These are phyloP conservation scores for Wickerhamiella pararugosa DNA, from an alignment of 1,139 yeast genomes.

Conservation along the genomic window DNA sequence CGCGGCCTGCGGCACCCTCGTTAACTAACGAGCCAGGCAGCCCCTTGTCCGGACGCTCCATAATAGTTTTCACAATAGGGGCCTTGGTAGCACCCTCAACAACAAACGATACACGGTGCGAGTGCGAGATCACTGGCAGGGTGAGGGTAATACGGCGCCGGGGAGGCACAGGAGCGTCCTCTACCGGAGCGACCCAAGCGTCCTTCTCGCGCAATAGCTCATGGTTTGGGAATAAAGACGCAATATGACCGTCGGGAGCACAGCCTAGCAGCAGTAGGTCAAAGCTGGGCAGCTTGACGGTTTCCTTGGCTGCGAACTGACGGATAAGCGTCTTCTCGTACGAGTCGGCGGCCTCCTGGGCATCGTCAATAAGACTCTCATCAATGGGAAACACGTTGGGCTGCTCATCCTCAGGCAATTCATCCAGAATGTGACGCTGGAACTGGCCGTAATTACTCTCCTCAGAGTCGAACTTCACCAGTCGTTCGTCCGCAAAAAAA, in stretches of 20 bases:
- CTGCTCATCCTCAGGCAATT: slow-evolving; percentile 33
- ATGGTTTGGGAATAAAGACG: slow-evolving; percentile 86
- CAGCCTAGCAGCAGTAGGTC: slow-evolving; percentile 84
- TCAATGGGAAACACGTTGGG: slow-evolving; percentile 79
- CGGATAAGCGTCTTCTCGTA: slow-evolving; percentile 75
- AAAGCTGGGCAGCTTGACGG: slow-evolving; percentile 89
- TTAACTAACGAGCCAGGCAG: slow-evolving; percentile 88
- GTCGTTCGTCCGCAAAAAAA: slow-evolving; percentile 90
- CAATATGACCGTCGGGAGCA: slow-evolving; percentile 98
- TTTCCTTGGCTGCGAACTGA: slow-evolving; percentile 92
- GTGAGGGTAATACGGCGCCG: slow-evolving; percentile 77
- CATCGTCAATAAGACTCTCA: slow-evolving; percentile 59
- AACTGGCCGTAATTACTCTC: slow-evolving; percentile 88
- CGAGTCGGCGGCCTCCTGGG: slow-evolving; percentile 87
- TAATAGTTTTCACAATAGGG: slow-evolving; percentile 76
- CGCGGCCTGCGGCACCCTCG: slow-evolving; percentile 93
- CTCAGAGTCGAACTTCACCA: slow-evolving; percentile 71
- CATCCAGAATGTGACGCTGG: slow-evolving; percentile 66
- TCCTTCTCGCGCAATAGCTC: slow-evolving; percentile 75
- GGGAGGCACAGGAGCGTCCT: slow-evolving; percentile 86
- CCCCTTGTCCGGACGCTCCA: slow-evolving; percentile 96
- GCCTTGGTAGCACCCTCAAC: slow-evolving; percentile 96
- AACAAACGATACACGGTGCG: slow-evolving; percentile 82
- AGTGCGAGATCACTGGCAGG: slow-evolving; percentile 89
- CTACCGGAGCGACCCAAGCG: slow-evolving; percentile 95